Base-by-base conservation (phyloP, 2,329 filamentous ascomycete species). In the Sphaerulina musiva region DNA sequence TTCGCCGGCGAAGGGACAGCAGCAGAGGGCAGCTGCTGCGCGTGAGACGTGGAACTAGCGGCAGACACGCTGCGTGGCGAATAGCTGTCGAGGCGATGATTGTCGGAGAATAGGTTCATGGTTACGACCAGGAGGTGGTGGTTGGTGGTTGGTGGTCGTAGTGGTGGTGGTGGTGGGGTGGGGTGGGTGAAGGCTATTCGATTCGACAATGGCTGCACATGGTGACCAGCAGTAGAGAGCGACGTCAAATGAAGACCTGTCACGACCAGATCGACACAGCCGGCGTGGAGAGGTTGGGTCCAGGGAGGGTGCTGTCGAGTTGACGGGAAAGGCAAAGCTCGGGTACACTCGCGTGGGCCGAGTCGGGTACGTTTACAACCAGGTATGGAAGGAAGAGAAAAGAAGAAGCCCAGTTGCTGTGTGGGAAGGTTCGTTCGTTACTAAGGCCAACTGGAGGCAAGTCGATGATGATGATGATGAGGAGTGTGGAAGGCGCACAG, bases 21-120 rank as follows among this genome's bases (percentile, higher is more conserved):
- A 48, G 58, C 14, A 48, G 58, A 48, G 34, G 58, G 50, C 47
- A 48, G 51, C 54, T 46, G 51, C 54, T 46, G 54, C 42, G 58
- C 51, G 53, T 57, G 57, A 36, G 52, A 42, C 17, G 54, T 55
- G 48, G 56, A 48, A 42, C 54, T 58, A 48, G 57, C 48, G 34
- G 45, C 53, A 53, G 58, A 54, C 38, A 51, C 45, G 54, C 41
- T 46, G 44, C 40, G 46, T 54, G 57, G 55, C 51, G 51, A 36
- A 41, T 53, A 54, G 54, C 58, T 58, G 60, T 60, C 48, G 49
- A 56, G 58, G 52, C 53, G 48, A 46, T 52, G 51, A 52, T 54
- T 58, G 53, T 57, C 58, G 48, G 56, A 58, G 41, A 58, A 52
- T 48, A 62, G 58, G 53, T 60, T 62, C 60, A 62, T 62, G 56